Evolutionary conservation across 495 filamentous ascomycete species (phyloP), one percentile per base, ranked within the genome.

Genomic region (Lentithecium fluviatile): DNA sequence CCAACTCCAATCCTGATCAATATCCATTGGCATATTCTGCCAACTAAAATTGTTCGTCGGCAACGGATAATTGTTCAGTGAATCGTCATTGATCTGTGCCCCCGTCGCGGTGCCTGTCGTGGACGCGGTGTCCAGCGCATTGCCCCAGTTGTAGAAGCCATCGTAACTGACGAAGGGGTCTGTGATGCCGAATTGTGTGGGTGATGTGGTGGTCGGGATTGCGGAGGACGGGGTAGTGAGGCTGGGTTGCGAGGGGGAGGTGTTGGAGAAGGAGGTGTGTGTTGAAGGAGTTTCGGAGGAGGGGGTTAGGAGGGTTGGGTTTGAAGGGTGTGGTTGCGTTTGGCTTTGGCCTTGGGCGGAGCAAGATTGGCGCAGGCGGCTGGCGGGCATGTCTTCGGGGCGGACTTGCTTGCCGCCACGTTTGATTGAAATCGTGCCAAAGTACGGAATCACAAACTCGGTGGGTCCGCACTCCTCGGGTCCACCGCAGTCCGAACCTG

Each of bases 1-100:
- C 69, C 69, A 71, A 34, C 55, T 71, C 71, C 71, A 74, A 37
- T 74, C 70, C 55, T 71, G 68, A 51, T 72, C 70, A 47, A 74
- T 66, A 50, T 73, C 70, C 64, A 73, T 70, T 7, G 60, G 56
- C 60, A 64, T 67, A 42, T 65, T 62, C 51, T 61, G 61, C 63
- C 60, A 64, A 6, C 23, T 40, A 38, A 67, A 66, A 47, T 67
- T 66, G 24, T 64, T 62, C 21, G 68, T 62, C 6, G 65, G 65
- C 6, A 54, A 49, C 6, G 67, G 59, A 24, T 62, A 64, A 24
- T 59, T 61, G 13, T 55, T 59, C 63, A 68, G 56, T 17, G 42
- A 37, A 36, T 64, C 65, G 24, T 68, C 64, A 32, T 58, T 60
- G 21, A 66, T 56, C 52, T 67, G 66, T 17, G 53, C 50, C 17